Evolutionary conservation across 2,329 filamentous ascomycete species (phyloP).

Genomic region (Ambrosiella beaveri): DNA sequence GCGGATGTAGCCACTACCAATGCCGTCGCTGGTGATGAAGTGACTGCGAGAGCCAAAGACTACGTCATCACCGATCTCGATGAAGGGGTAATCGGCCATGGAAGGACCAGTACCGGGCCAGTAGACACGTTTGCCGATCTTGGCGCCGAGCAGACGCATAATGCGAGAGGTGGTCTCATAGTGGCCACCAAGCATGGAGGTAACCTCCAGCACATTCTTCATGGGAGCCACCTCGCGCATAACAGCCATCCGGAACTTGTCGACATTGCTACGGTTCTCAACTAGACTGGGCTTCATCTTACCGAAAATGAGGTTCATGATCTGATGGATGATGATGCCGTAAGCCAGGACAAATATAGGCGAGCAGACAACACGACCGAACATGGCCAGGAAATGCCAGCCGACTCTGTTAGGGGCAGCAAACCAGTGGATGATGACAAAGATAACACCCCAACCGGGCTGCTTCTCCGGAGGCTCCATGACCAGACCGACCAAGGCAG

Average conservation of each 20-base stretch:
- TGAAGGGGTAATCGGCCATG: slow-evolving; percentile 35
- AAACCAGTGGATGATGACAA: slow-evolving; percentile 32
- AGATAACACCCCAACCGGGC: slow-evolving; percentile 19
- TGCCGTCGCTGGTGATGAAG: slow-evolving; percentile 34
- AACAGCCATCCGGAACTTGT: slow-evolving; percentile 27
- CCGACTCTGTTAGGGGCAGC: slow-evolving; percentile 27
- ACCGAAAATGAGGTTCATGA: slow-evolving; percentile 25
- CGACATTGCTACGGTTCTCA: slow-evolving; percentile 20
- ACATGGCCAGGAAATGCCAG: slow-evolving; percentile 32
- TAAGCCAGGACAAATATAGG: slow-evolving; percentile 29
- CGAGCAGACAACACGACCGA: slow-evolving; percentile 23
- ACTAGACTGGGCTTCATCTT: slow-evolving; percentile 20
- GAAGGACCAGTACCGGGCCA: slow-evolving; percentile 39
- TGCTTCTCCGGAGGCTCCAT: slow-evolving; percentile 21
- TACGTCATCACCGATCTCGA: slow-evolving; percentile 40
- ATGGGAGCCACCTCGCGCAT: slow-evolving; percentile 28
- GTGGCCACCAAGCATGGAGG: slow-evolving; percentile 34
- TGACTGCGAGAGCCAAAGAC: slow-evolving; percentile 40
- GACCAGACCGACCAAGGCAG: slow-evolving; percentile 29
- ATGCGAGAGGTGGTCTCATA: slow-evolving; percentile 37
- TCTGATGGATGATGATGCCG: slow-evolving; percentile 24
- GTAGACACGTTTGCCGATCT: slow-evolving; percentile 35
- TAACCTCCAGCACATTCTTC: slow-evolving; percentile 28
- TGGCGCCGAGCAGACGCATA: slow-evolving; percentile 32
- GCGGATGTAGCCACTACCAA: slow-evolving; percentile 29